Conservation (phyloP, 495 filamentous ascomycete genomes). For the Lophiostoma macrostomum region DNA sequence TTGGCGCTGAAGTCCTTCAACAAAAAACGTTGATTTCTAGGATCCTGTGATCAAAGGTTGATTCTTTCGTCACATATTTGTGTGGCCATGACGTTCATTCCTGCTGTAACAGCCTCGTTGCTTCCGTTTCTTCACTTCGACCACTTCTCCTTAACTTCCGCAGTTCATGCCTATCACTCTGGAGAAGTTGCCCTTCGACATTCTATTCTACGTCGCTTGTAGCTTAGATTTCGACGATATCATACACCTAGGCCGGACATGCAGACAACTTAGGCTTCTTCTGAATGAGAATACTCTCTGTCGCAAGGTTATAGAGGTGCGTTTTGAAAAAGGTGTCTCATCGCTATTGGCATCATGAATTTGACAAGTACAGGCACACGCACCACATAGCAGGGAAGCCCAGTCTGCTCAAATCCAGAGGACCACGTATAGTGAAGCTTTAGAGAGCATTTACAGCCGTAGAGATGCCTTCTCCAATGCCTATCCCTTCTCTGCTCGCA, state of each 20-base stretch:
- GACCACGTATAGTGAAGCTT: constrained; percentile 52
- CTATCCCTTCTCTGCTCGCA: constrained; percentile 57
- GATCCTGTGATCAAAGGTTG: too few relatives aligned
- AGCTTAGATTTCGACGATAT: constrained; percentile 52
- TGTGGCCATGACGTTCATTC: too few relatives aligned
- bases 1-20: too few relatives aligned
- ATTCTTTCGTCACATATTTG: too few relatives aligned
- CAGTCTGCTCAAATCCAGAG: constrained; percentile 46
- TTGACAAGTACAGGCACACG: constrained; percentile 47
- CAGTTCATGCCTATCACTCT: constrained; percentile 33
- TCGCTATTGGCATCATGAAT: constrained; percentile 12
- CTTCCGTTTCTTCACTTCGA: not conserved
- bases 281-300: constrained; percentile 62
- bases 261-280: constrained; percentile 52
- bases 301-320: constrained; percentile 58
- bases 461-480: constrained; percentile 61
- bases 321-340: not conserved
- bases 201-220: constrained; percentile 35
- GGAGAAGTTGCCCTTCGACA: constrained; percentile 37
- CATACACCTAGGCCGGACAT: constrained; percentile 49
- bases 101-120: too few relatives aligned
- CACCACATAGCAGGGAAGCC: constrained; percentile 58
- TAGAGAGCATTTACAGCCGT: constrained; percentile 59
- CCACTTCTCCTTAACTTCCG: not conserved
- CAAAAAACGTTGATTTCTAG: too few relatives aligned